These are phyloP conservation scores for Chlorella sp. DNA, from an alignment of 139 green algal species.

Conservation along the genomic window DNA sequence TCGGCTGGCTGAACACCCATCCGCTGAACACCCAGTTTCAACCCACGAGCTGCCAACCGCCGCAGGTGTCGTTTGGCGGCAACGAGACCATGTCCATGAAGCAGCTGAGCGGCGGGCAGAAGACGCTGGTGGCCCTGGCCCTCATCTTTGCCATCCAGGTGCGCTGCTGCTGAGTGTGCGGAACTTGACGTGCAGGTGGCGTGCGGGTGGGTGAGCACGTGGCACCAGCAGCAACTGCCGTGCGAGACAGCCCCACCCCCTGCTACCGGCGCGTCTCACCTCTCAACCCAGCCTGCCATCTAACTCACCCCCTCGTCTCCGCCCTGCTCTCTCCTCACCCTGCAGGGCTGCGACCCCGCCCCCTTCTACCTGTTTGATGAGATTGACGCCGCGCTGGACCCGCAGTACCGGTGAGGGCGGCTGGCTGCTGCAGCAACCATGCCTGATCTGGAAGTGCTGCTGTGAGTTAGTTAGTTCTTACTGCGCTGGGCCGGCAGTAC, in stretches of 20 bases:
- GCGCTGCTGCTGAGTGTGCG: too few species aligned
- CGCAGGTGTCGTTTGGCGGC: constrained; percentile 82
- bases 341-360: constrained; percentile 96
- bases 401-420: constrained; percentile 84
- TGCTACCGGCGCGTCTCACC: background rate
- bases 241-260: background rate
- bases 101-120: constrained; percentile 96
- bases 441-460: too few species aligned
- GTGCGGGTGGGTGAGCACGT: too few species aligned
- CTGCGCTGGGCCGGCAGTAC: too few species aligned
- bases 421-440: too few species aligned
- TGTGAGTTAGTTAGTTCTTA: too few species aligned
- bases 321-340: background rate
- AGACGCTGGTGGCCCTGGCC: constrained; percentile 97
- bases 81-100: constrained; percentile 90
- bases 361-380: constrained; percentile 99
- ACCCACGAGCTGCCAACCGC: too few species aligned
- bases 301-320: background rate
- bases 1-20: too few species aligned
- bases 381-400: constrained; percentile 98
- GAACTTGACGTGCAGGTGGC: too few species aligned
- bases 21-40: background rate
- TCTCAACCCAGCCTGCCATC: background rate
- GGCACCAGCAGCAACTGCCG: too few species aligned
- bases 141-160: constrained; percentile 99